phyloP scores from a whole-genome alignment of 805 yeast genomes.

The Spathaspora hagerdaliae region DNA sequence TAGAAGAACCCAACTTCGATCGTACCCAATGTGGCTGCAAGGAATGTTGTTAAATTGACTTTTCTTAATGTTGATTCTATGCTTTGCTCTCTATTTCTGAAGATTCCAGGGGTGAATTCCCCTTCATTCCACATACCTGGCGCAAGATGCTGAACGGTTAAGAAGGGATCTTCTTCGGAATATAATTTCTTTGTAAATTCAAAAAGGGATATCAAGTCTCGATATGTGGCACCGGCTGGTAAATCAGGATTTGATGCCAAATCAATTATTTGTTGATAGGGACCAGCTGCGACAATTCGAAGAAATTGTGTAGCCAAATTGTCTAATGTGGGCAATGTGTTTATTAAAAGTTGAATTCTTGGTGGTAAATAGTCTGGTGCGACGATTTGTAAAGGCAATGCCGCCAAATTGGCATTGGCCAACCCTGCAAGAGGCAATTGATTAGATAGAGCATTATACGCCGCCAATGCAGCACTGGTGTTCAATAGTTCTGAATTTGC shows the following conservation, averaged over 20 bases:
- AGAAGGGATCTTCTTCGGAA: conserved; percentile 66
- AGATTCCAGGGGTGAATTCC: conserved; percentile 52
- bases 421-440: conserved; percentile 32
- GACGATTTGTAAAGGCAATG: conserved; percentile 54
- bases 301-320: conserved; percentile 78
- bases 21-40: conserved; percentile 81
- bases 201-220: conserved; percentile 68
- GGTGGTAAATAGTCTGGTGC: conserved; percentile 56
- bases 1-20: conserved; percentile 84
- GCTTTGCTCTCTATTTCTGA: conserved; percentile 59
- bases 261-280: conserved; percentile 71
- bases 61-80: conserved; percentile 68
- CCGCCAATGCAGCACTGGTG: conserved; percentile 37
- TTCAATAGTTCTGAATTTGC: conserved; percentile 40
- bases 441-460: conserved; percentile 38
- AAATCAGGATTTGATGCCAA: conserved; percentile 63
- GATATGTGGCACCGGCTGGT: conserved; percentile 63
- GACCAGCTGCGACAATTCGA: conserved; percentile 65
- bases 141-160: conserved; percentile 64
- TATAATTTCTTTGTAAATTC: conserved; percentile 73
- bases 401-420: conserved; percentile 51
- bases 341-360: conserved; percentile 60
- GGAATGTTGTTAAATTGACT: conserved; percentile 82
- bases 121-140: conserved; percentile 70
- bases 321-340: conserved; percentile 73